phyloP scores from a whole-genome alignment of 306 rosid species.

The Gleditsia sinensis region DNA sequence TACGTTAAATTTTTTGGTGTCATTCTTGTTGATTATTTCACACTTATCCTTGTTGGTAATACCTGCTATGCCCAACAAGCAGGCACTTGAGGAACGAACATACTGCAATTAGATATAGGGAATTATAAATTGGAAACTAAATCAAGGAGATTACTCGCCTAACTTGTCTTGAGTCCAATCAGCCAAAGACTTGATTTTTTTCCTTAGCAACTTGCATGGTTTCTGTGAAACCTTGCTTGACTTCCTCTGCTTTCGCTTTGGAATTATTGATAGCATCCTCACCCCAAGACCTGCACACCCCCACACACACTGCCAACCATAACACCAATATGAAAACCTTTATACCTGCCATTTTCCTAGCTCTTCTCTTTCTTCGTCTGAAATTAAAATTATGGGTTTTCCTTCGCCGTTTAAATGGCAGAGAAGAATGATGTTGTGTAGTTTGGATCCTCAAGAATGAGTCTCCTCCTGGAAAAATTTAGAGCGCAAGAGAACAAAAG shows the following conservation, averaged over 20 bases:
- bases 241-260: slow-evolving; percentile 26
- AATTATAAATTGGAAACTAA: no score
- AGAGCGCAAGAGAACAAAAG: not conserved
- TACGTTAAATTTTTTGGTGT: no score
- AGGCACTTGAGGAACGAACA: not conserved
- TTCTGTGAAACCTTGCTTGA: not conserved
- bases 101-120: not conserved
- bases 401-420: not conserved
- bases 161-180: slow-evolving; percentile 33
- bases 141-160: slow-evolving; percentile 41
- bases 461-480: slow-evolving; percentile 48
- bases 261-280: slow-evolving; percentile 30
- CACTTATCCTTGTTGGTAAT: no score
- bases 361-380: not conserved
- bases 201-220: slow-evolving; percentile 21
- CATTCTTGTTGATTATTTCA: no score
- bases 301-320: slow-evolving; percentile 33
- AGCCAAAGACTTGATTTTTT: slow-evolving; percentile 28
- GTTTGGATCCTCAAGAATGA: not conserved
- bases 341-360: slow-evolving; percentile 36
- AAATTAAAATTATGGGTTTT: not conserved
- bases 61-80: no score
- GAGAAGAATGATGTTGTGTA: not conserved
- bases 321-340: slow-evolving; percentile 32
- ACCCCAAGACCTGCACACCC: slow-evolving; percentile 29